Evolutionary conservation across 345 rosid species (phyloP), one percentile per base, ranked within the genome.

Genomic region (Salix purpurea): DNA sequence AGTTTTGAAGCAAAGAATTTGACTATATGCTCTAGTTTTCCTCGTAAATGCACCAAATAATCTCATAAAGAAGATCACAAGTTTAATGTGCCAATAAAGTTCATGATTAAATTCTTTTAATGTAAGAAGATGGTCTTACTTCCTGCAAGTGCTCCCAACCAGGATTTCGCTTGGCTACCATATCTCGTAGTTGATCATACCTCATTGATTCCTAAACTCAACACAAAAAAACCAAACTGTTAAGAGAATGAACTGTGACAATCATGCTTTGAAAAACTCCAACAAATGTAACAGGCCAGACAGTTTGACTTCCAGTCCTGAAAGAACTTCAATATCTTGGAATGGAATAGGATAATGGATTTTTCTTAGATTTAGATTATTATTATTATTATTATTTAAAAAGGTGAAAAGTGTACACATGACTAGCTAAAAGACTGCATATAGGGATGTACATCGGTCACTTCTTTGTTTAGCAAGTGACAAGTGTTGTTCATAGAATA

Each of bases 81-180:
- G 14, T 24, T 36, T 7, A 71, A 61, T 26, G 64, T 23, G 56
- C 58, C 70, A 61, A 65, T 2, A 9, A 70, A 37, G 19, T 74
- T 60, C 62, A 21, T 12, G 23, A 69, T n/a, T 44, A 18, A 36
- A 46, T 30, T 26, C 66, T 42, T 24, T 32, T n/a, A 26, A 34
- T 6, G 70, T 5, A 21, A 40, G 44, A 50, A 75, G 32, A 68
- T 62, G 24, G 78, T 83, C 88, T 87, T 85, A 94, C 97, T 83
- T 92, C 94, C 78, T 92, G 98, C 79, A 94, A 82, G 86, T 88
- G 84, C 83, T 94, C 98, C 97, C 98, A 92, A 18, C 98, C 98
- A 69, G 94, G 98, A 74, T 85, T 84, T 80, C 90, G 83, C 85
- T 92, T 91, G 73, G 91, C 92, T 77, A 91, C 97, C 80, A 79